Percentiles rank a stretch among this genome's conserved stretches.
These are phyloP conservation scores for Fusarium siculi DNA, from an alignment of 2,329 filamentous ascomycete genomes.

Conservation along the genomic window DNA sequence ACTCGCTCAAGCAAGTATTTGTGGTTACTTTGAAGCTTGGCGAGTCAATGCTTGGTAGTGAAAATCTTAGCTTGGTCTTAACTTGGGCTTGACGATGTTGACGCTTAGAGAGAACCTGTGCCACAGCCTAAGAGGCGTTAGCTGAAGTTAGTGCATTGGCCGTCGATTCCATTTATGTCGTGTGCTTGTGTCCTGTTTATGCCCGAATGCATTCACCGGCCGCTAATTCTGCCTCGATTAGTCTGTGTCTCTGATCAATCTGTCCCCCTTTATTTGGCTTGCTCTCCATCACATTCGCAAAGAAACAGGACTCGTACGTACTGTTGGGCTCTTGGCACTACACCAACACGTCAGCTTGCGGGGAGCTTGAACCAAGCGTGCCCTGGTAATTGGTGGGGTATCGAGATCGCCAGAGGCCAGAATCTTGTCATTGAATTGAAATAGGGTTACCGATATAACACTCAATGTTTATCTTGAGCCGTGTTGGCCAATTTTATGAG, in stretches of 20 bases:
- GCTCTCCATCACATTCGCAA: background rate
- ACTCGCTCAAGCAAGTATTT: slow-evolving; percentile 20
- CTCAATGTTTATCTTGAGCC: background rate
- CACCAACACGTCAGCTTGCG: slow-evolving; percentile 28
- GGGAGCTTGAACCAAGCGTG: slow-evolving; percentile 23
- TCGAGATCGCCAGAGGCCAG: slow-evolving; percentile 22
- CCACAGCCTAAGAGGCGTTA: slow-evolving; percentile 20
- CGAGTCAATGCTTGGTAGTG: slow-evolving; percentile 23
- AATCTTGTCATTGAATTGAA: slow-evolving; percentile 12
- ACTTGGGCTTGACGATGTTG: background rate
- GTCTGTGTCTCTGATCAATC: background rate
- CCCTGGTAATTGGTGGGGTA: slow-evolving; percentile 23
- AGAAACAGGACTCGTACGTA: background rate
- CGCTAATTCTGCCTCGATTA: background rate
- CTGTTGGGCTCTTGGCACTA: slow-evolving; percentile 15
- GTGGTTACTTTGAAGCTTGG: slow-evolving; percentile 19
- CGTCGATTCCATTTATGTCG: background rate
- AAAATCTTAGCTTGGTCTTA: slow-evolving; percentile 14
- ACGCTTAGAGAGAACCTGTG: background rate
- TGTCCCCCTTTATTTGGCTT: background rate
- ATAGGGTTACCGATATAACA: background rate
- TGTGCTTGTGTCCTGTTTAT: slow-evolving; percentile 3
- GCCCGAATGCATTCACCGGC: background rate
- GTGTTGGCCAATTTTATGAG: background rate
- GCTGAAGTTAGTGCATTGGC: slow-evolving; percentile 12